Evolutionary conservation across 176 grass and related monocot genomes (phyloP).

Genomic region (Stipa capillata): DNA sequence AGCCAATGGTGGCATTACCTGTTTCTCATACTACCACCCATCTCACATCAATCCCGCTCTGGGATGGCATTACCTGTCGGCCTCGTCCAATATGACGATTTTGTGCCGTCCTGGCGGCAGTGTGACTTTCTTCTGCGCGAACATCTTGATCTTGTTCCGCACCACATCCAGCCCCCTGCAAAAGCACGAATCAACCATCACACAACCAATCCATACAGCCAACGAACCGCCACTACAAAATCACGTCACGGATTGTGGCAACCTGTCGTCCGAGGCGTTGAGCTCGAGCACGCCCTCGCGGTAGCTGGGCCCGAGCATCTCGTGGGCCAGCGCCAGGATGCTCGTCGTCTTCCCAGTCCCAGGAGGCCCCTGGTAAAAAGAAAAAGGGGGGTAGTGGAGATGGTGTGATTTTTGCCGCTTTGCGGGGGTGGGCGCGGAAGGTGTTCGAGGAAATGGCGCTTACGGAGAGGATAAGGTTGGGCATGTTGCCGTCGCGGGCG

Average conservation of each 20-base stretch:
- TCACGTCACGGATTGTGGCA: not conserved
- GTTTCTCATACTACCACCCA: not conserved
- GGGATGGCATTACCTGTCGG: conserved; percentile 63
- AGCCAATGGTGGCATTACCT: not conserved
- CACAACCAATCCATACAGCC: not conserved
- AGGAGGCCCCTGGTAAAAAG: conserved; percentile 61
- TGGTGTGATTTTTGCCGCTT: not conserved
- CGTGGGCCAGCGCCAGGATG: conserved; percentile 87
- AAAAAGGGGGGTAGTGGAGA: not conserved
- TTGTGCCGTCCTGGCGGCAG: conserved; percentile 79
- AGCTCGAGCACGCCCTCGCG: conserved; percentile 86
- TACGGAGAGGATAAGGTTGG: conserved; percentile 95
- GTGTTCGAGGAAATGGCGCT: conserved; percentile 26
- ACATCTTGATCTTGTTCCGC: conserved; percentile 99
- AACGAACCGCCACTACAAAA: not conserved
- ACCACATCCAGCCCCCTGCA: conserved; percentile 91
- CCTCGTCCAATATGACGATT: conserved; percentile 89
- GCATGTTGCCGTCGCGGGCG: conserved; percentile 91
- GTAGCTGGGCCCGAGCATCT: conserved; percentile 88
- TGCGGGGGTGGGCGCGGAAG: not conserved
- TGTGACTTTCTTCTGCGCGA: conserved; percentile 95
- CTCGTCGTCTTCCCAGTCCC: conserved; percentile 95
- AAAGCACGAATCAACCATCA: conserved; percentile 6
- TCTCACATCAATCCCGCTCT: not conserved
- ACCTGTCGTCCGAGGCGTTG: conserved; percentile 97